phyloP scores from a whole-genome alignment of 805 yeast genomes.

The Yamadazyma takamatsuzukensis region DNA sequence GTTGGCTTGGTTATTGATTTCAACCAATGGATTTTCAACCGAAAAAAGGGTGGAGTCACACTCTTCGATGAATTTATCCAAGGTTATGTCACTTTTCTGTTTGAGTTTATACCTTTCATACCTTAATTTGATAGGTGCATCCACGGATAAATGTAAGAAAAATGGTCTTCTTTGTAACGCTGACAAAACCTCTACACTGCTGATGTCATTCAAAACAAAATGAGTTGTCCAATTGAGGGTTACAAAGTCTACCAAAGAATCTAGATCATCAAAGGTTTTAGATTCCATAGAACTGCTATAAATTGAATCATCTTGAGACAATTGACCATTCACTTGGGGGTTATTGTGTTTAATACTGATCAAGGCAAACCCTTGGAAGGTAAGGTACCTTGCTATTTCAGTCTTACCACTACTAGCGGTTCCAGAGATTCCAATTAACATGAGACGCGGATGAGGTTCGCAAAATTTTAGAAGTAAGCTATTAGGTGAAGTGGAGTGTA shows the following conservation, averaged over 20 bases:
- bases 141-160: conserved; percentile 74
- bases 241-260: conserved; percentile 52
- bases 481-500: too few species aligned
- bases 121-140: conserved; percentile 62
- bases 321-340: neutral
- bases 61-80: conserved; percentile 34
- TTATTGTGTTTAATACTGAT: conserved; percentile 11
- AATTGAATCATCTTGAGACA: conserved; percentile 3
- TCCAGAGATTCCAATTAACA: conserved; percentile 78
- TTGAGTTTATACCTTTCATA: conserved; percentile 25
- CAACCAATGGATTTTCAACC: conserved; percentile 49
- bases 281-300: conserved; percentile 9
- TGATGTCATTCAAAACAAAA: conserved; percentile 55
- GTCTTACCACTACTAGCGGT: conserved; percentile 64
- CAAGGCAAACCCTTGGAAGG: conserved; percentile 49
- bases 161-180: conserved; percentile 69
- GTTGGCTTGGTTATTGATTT: conserved; percentile 55
- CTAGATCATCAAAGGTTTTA: conserved; percentile 32
- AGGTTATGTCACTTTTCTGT: conserved; percentile 4
- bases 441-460: conserved; percentile 23
- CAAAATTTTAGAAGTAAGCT: too few species aligned
- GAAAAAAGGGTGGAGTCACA: conserved; percentile 37
- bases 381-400: conserved; percentile 57
- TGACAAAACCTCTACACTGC: conserved; percentile 39
- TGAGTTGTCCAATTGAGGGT: conserved; percentile 65